Evolutionary conservation across 1,139 yeast species (phyloP).

Genomic region (Candida smagusa): DNA sequence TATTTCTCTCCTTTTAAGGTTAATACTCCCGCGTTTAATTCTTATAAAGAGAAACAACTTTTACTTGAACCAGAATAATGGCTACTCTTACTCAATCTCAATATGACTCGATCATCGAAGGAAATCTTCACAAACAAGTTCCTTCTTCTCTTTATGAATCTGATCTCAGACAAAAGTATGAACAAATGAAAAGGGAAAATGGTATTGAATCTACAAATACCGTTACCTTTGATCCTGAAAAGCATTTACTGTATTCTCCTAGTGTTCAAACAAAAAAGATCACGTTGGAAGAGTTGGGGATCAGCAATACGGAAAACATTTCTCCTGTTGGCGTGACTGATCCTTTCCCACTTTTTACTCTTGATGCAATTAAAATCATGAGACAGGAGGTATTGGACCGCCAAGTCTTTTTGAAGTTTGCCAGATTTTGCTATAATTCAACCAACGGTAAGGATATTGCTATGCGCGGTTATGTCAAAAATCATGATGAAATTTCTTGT

Average conservation of each 20-base stretch:
- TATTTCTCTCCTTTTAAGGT: background rate
- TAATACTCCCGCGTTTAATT: too few relatives aligned
- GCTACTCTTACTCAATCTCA: slow-evolving; percentile 5
- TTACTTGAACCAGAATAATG: background rate
- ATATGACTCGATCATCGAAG: slow-evolving; percentile 14
- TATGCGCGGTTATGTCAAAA: slow-evolving; percentile 47
- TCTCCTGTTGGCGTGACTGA: slow-evolving; percentile 52
- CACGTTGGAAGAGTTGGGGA: slow-evolving; percentile 48
- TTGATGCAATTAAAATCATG: slow-evolving; percentile 55
- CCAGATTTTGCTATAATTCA: slow-evolving; percentile 35
- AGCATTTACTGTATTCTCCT: slow-evolving; percentile 38
- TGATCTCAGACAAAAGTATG: slow-evolving; percentile 12
- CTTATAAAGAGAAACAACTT: too few relatives aligned
- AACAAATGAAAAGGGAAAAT: slow-evolving; percentile 8
- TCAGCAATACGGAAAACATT: slow-evolving; percentile 35
- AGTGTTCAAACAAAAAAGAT: slow-evolving; percentile 37
- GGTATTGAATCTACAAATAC: slow-evolving; percentile 8
- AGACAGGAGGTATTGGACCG: slow-evolving; percentile 46
- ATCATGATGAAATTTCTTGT: slow-evolving; percentile 21
- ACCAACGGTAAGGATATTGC: slow-evolving; percentile 47
- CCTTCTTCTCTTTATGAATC: slow-evolving; percentile 15
- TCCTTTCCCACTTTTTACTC: slow-evolving; percentile 57
- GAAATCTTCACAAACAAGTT: slow-evolving; percentile 20
- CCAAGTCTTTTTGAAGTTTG: slow-evolving; percentile 43
- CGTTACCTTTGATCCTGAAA: slow-evolving; percentile 37